Base-by-base conservation (phyloP, 1,139 yeast species). In the Pneumocystis murina region DNA sequence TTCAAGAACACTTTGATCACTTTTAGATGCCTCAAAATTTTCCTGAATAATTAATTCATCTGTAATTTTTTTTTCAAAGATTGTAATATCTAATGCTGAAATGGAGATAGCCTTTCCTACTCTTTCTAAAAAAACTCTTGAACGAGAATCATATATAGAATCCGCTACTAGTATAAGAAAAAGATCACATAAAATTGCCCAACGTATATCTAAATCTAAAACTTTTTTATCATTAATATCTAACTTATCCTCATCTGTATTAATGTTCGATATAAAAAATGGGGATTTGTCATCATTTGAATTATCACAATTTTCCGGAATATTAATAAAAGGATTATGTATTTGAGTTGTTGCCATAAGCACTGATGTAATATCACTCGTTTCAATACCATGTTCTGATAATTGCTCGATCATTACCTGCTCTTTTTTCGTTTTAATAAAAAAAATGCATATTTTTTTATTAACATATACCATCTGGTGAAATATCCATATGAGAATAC, bases 181-280 rank as follows among this genome's bases (percentile, higher is more conserved):
- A 63, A 94, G 75, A 73, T 94, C 98, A 74, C 98, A 94, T 0
- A 92, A 77, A 8, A 92, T 80, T 0, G 96, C 91, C 98, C 98
- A 92, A 54, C 92, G 82, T 57, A 92, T 81, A 71, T 91, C 96
- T 64, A 90, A 54, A 1, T 40, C 24, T 16, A 24, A 16, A 7
- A 17, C 17, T 14, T 59, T 20, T 17, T 38, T 82, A 40, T 85
- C 14, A 48, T 8, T 3, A 48, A 48, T 7, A 20, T 48, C 84
- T 6, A 84, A 69, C 0, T 74, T 75, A 20, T 75, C 72, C 59
- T 76, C 71, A 33, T 74, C 68, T 40, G 73, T 71, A 20, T 48
- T 6, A 20, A 24, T 24, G 4, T 24, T 14, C 4, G 55, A 48
- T 24, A 48, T 4, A 20, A 48, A 48, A 12, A 58, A 58, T 20